Base-by-base conservation (phyloP, 1,284 basidiomycete genomes). In the Apiotrichum laibachii region DNA sequence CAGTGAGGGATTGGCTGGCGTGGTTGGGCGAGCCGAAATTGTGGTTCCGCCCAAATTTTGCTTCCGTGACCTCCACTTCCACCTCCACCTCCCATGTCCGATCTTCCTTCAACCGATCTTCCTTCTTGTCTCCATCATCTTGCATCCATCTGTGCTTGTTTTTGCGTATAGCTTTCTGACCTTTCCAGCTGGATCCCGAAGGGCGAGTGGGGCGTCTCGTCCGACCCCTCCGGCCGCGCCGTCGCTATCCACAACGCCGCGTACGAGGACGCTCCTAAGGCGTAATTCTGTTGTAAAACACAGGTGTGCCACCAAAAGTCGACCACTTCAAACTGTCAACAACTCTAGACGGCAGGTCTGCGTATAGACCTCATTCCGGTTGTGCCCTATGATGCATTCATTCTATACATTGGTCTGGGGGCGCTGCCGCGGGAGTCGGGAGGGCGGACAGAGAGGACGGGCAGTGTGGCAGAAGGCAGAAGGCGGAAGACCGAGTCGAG, bases 241-340 rank as follows among this genome's bases (percentile, higher is more conserved):
- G 95, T 99, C 72, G 88, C 86, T 75, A 98, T 98, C 68, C 95
- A 99, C 83, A 92, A 90, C 69, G 86, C 91, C 39, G 95, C 95
- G 26, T 98, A 98, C 69, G 63, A 67, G 45, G 45, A 57, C 49
- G 49, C 49, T 15, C 49, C 45, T 44, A 50, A 54, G 42, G 51
- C 18, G 37, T 53, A 53, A 53, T 44, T 31, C 18, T 42, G n/a
- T n/a, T 8, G 13, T 16, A 42, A n/a, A 42, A 16, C 16, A 12
- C 37, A 39, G 16, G 37, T 12, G 11, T n/a, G n/a, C 43, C 18
- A n/a, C n/a, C 40, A 19, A 19, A 35, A 12, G 34, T 8, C 15
- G 15, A 49, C 31, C 9, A 9, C 5, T 18, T 11, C 18, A 13
- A n/a, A 10, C 18, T 44, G 18, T 44, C 45, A 33, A 45, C 21